Conservation (phyloP, 345 rosid genomes). For the Cardamine occulta region DNA sequence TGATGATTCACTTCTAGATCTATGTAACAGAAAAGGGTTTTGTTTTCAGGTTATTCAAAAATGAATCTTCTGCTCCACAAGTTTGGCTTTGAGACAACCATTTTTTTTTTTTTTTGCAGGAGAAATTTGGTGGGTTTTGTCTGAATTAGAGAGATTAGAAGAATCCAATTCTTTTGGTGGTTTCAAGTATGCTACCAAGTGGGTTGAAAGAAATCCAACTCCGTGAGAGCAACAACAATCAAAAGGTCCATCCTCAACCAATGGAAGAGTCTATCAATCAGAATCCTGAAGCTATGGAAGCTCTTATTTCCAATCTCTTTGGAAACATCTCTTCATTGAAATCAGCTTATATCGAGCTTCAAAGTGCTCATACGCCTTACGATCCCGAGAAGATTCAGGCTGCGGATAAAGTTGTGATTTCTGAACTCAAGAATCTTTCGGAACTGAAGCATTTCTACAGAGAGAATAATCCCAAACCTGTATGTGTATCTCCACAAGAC, state of each 20-base stretch:
- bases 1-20: slow-evolving; percentile 30
- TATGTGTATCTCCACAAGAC: slow-evolving; percentile 73
- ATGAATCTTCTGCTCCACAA: slow-evolving; percentile 1
- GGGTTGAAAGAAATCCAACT: slow-evolving; percentile 77
- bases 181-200: slow-evolving; percentile 75
- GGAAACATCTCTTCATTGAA: slow-evolving; percentile 74
- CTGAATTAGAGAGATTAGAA: slow-evolving; percentile 22
- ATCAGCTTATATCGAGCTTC: slow-evolving; percentile 85
- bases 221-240: slow-evolving; percentile 66
- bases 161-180: slow-evolving; percentile 39
- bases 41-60: neutral
- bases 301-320: slow-evolving; percentile 71
- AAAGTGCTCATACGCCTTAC: slow-evolving; percentile 82
- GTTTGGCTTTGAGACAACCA: neutral
- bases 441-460: slow-evolving; percentile 77
- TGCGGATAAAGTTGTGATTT: slow-evolving; percentile 78
- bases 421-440: slow-evolving; percentile 80
- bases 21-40: neutral
- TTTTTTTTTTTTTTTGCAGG: slow-evolving; percentile 19
- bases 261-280: slow-evolving; percentile 77
- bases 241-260: slow-evolving; percentile 88
- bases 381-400: slow-evolving; percentile 87
- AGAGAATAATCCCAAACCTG: slow-evolving; percentile 76
- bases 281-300: slow-evolving; percentile 77
- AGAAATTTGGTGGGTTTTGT: neutral